Percentiles rank a stretch among this genome's conserved stretches.
These are phyloP conservation scores for Cyberlindnera japonica DNA, from an alignment of 805 yeast species.

Conservation along the genomic window DNA sequence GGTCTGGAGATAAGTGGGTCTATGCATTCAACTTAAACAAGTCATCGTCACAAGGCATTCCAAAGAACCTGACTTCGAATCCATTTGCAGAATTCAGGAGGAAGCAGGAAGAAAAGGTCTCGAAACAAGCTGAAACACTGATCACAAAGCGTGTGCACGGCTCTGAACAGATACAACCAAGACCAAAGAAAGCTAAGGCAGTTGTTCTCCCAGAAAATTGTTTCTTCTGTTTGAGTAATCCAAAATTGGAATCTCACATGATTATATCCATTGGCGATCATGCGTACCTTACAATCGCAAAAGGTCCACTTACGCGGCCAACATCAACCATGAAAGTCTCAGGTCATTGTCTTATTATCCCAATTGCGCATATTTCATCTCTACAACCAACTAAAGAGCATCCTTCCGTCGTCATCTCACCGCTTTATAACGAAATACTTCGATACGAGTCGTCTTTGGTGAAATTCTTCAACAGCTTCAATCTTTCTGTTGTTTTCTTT, in stretches of 20 bases:
- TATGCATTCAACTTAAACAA: constrained; percentile 59
- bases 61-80: constrained; percentile 29
- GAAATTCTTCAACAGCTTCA: constrained; percentile 40
- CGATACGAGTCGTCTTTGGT: constrained; percentile 46
- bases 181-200: constrained; percentile 23
- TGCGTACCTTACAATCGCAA: constrained; percentile 72
- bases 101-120: constrained; percentile 2
- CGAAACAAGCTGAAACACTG: constrained; percentile 7
- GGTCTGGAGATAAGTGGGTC: constrained; percentile 59
- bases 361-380: constrained; percentile 68
- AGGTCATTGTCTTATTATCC: constrained; percentile 80
- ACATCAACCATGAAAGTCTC: constrained; percentile 50
- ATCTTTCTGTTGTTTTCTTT: constrained; percentile 55
- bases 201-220: constrained; percentile 58
- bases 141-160: constrained; percentile 8
- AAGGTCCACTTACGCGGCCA: constrained; percentile 74
- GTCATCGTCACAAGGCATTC: constrained; percentile 24
- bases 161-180: constrained; percentile 11
- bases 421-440: constrained; percentile 41
- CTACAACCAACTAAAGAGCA: constrained; percentile 26
- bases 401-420: constrained; percentile 26
- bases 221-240: constrained; percentile 81
- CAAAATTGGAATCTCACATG: constrained; percentile 75
- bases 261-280: constrained; percentile 67
- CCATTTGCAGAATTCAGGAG: constrained; percentile 26